Percentiles rank a stretch among this genome's conserved stretches.
Conservation (phyloP, 2,329 filamentous ascomycete species). For the Penicillium sp. region DNA sequence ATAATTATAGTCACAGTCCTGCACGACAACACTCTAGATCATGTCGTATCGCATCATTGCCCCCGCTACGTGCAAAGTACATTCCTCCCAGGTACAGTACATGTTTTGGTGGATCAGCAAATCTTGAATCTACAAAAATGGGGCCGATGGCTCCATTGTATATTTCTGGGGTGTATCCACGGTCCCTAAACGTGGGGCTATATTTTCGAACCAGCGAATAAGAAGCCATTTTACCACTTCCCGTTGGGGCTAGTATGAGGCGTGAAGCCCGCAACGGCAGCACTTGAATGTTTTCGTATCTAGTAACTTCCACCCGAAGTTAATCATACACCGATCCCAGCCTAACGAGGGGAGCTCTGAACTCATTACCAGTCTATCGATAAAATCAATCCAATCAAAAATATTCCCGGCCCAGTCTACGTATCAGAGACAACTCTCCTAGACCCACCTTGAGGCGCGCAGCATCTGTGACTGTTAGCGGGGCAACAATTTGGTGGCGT, state of each 20-base stretch:
- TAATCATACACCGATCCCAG: no score
- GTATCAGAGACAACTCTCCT: not conserved
- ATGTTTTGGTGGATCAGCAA: not conserved
- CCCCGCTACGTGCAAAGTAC: not conserved
- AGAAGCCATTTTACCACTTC: not conserved
- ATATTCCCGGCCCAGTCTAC: not conserved
- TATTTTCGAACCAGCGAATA: not conserved
- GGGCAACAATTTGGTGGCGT: conserved; percentile 5
- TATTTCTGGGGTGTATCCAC: not conserved
- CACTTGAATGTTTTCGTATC: no score
- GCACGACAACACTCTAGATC: not conserved
- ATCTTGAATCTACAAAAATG: not conserved
- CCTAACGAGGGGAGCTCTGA: not conserved
- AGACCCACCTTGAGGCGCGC: not conserved
- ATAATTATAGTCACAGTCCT: not conserved
- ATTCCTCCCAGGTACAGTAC: no score
- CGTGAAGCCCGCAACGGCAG: not conserved
- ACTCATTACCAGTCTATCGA: not conserved
- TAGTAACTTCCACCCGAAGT: no score
- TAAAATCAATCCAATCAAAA: not conserved
- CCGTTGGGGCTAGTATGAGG: not conserved
- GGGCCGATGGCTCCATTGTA: not conserved
- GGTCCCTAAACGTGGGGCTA: not conserved
- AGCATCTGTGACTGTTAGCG: conserved; percentile 6
- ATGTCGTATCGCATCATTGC: not conserved